These are phyloP conservation scores for Stephania cephalantha DNA, from an alignment of 164 flowering plant genomes.

Conservation along the genomic window DNA sequence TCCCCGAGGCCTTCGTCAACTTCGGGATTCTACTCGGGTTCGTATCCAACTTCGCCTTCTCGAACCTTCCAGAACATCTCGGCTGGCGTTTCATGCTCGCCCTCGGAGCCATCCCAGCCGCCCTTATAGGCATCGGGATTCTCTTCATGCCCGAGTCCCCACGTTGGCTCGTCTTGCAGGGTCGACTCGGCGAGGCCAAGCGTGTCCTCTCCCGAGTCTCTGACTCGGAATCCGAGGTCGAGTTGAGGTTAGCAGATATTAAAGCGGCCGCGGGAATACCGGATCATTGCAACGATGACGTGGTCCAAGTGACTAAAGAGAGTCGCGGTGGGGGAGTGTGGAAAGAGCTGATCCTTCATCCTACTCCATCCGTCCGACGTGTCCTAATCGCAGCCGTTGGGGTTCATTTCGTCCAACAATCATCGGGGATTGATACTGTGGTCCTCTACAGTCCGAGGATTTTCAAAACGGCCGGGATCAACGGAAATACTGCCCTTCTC, in stretches of 20 bases:
- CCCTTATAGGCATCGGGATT: slow-evolving; percentile 11
- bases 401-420: slow-evolving; percentile 22
- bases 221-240: slow-evolving; percentile 14
- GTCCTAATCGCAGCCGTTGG: slow-evolving; percentile 20
- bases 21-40: slow-evolving; percentile 25
- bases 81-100: slow-evolving; percentile 29
- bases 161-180: slow-evolving; percentile 25
- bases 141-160: slow-evolving; percentile 25
- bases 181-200: slow-evolving; percentile 21
- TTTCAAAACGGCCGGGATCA: slow-evolving; percentile 28
- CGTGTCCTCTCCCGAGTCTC: slow-evolving; percentile 12
- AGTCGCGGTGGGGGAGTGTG: slow-evolving; percentile 19
- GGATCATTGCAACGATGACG: slow-evolving; percentile 10
- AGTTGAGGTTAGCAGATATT: slow-evolving; percentile 14
- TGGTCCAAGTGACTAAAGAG: slow-evolving; percentile 9
- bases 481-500: slow-evolving; percentile 3
- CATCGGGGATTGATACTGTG: slow-evolving; percentile 14
- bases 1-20: slow-evolving; percentile 48
- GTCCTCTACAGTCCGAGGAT: slow-evolving; percentile 20
- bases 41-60: slow-evolving; percentile 17
- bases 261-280: slow-evolving; percentile 20
- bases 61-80: slow-evolving; percentile 4
- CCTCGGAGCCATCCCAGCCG: slow-evolving; percentile 16
- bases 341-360: slow-evolving; percentile 17
- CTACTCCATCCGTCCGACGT: slow-evolving; percentile 17